Base-by-base conservation (phyloP, 306 rosid species). In the Fragaria ananassa region DNA sequence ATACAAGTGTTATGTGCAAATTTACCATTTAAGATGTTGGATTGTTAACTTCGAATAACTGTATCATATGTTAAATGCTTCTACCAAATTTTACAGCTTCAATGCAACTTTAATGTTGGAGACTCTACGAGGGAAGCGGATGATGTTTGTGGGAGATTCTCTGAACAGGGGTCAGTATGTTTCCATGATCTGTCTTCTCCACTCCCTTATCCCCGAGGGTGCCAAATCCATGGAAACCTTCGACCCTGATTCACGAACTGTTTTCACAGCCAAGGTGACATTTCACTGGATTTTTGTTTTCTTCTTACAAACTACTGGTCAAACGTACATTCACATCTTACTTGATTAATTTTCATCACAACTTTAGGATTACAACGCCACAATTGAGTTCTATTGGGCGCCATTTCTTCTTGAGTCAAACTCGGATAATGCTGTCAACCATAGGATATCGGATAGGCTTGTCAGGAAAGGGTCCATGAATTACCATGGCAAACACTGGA, bases 311-410 rank as follows among this genome's bases (percentile, higher is more conserved):
- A 10, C 17, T 18, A 6, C 3, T 56, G 25, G 39, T 18, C 18
- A 44, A 39, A 12, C 41, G 39, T 21, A 18, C 61, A 21, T 42
- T 29, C 29, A 58, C 8, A 35, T 58, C 57, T 71, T 34, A 21
- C 65, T 39, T 5, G 39, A 7, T 57, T 56, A 27, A 8, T 54
- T 56, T 66, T 76, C 23, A 35, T 23, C 61, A 23, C 12, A 44
- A 37, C 29, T 62, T 31, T 54, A 94, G 99, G 87, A 88, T 53
- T 91, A 92, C 85, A 96, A 92, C 68, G 91, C 98, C 2, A 96
- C 98, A n/a, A 88, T 96, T 14, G 99, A 96, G 89, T 96, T 92
- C 87, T 96, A 96, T 3, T 96, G 99, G 99, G 99, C 99, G 0
- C 99, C 99, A 14, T 92, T 96, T 82, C 96, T 96, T 71, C 87